These are phyloP conservation scores for Fusarium veterinarium DNA, from an alignment of 2,329 filamentous ascomycete species.

Conservation along the genomic window DNA sequence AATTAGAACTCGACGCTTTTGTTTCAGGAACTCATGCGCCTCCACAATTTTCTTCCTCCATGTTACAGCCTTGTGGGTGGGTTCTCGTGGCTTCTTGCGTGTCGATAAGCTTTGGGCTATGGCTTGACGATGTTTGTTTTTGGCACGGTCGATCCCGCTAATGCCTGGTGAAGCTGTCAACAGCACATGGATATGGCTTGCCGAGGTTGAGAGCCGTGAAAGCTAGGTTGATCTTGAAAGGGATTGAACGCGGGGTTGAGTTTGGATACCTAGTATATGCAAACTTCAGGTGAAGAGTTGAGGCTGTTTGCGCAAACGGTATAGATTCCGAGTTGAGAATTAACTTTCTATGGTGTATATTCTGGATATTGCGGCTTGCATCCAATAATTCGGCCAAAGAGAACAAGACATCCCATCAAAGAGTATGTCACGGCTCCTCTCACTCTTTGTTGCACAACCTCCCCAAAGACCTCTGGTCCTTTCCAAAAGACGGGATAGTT, in stretches of 20 bases:
- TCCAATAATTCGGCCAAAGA: constrained; percentile 5
- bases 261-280: neutral
- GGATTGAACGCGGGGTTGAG: neutral
- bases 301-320: neutral
- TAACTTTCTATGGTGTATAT: constrained; percentile 1
- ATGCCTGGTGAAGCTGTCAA: neutral
- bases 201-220: neutral
- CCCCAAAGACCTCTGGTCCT: constrained; percentile 29
- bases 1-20: constrained; percentile 13
- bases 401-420: constrained; percentile 10
- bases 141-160: constrained; percentile 1
- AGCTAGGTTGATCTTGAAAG: neutral
- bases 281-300: neutral
- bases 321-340: neutral
- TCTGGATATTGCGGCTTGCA: constrained; percentile 13
- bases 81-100: constrained; percentile 1
- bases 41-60: constrained; percentile 14
- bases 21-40: constrained; percentile 17
- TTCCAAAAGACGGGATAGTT: constrained; percentile 39
- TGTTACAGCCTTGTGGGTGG: constrained; percentile 35
- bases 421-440: constrained; percentile 22
- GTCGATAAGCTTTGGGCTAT: constrained; percentile 11
- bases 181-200: neutral
- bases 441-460: neutral
- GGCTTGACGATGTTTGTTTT: neutral